Percentiles rank a stretch among this genome's conserved stretches.
Evolutionary conservation across 345 rosid genomes (phyloP).

Genomic region (Acer negundo): DNA sequence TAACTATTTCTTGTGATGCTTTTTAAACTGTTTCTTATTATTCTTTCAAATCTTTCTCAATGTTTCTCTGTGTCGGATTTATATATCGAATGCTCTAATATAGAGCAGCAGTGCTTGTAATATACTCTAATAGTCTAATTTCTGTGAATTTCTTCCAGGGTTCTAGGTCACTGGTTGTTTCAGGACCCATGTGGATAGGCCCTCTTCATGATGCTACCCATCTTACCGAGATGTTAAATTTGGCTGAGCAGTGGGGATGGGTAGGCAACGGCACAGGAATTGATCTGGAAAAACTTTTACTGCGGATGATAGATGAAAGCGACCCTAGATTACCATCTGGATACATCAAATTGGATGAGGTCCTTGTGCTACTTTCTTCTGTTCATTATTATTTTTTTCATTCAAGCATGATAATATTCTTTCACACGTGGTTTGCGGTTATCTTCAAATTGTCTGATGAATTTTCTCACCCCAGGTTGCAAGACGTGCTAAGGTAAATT

Average conservation of each 20-base stretch:
- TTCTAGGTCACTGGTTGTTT: constrained; percentile 49
- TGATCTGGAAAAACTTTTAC: constrained; percentile 71
- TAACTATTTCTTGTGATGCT: not conserved
- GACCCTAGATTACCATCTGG: constrained; percentile 83
- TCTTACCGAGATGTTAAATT: constrained; percentile 57
- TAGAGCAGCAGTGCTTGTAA: constrained; percentile 3
- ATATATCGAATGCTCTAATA: not conserved
- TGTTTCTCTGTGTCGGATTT: not conserved
- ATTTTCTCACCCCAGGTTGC: constrained; percentile 53
- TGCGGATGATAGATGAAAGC: constrained; percentile 74
- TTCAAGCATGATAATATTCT: not conserved
- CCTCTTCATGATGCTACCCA: constrained; percentile 72
- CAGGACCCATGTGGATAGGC: constrained; percentile 89
- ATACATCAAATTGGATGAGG: constrained; percentile 86
- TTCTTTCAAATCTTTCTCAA: not conserved
- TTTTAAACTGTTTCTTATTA: not conserved
- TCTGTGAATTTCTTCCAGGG: constrained; percentile 29
- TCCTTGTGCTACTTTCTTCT: constrained; percentile 7
- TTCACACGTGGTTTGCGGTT: not conserved
- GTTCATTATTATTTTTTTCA: not conserved
- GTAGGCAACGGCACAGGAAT: constrained; percentile 48
- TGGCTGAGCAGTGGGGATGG: constrained; percentile 85
- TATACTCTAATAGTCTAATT: not conserved
- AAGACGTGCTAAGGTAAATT: constrained; percentile 73
- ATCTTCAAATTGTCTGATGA: not conserved